Conservation (phyloP, 1,284 basidiomycete genomes). For the Ceratobasidium sp. region DNA sequence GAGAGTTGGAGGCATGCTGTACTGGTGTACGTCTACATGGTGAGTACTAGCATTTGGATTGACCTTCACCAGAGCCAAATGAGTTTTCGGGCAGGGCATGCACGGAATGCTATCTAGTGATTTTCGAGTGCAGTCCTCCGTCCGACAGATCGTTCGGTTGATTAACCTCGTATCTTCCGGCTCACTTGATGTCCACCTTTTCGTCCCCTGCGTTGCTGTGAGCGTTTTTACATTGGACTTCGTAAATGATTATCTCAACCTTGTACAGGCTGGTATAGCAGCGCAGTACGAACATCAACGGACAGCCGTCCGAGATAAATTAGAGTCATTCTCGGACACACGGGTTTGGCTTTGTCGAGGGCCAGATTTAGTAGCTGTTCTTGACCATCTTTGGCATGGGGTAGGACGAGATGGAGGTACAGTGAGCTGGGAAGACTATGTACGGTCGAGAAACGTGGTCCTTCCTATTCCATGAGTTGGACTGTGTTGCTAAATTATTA, state of each 20-base stretch:
- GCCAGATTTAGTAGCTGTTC: slow-evolving; percentile 2
- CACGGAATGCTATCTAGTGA: background rate
- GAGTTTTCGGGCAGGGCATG: slow-evolving; percentile 37
- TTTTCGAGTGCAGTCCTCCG: slow-evolving; percentile 22
- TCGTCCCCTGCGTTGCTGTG: slow-evolving; percentile 12
- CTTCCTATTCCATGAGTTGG: too few relatives aligned
- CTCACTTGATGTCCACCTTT: slow-evolving; percentile 22
- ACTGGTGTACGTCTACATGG: slow-evolving; percentile 39
- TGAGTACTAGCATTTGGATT: background rate
- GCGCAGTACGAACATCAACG: slow-evolving; percentile 36
- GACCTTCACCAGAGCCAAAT: too few relatives aligned
- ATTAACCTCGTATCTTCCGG: background rate
- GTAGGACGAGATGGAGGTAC: slow-evolving; percentile 14
- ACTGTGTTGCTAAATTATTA: too few relatives aligned
- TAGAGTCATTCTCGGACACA: slow-evolving; percentile 3
- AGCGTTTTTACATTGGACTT: too few relatives aligned
- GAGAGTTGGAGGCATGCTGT: slow-evolving; percentile 41
- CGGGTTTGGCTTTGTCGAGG: slow-evolving; percentile 33
- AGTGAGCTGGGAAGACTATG: slow-evolving; percentile 38
- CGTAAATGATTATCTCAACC: background rate
- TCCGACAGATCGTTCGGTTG: slow-evolving; percentile 30
- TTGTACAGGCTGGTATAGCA: slow-evolving; percentile 28
- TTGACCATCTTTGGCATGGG: slow-evolving; percentile 36
- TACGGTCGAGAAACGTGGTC: background rate
- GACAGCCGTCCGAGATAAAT: background rate